Base-by-base conservation (phyloP, 176 grass and related monocot genomes). In the Lolium multiflorum region DNA sequence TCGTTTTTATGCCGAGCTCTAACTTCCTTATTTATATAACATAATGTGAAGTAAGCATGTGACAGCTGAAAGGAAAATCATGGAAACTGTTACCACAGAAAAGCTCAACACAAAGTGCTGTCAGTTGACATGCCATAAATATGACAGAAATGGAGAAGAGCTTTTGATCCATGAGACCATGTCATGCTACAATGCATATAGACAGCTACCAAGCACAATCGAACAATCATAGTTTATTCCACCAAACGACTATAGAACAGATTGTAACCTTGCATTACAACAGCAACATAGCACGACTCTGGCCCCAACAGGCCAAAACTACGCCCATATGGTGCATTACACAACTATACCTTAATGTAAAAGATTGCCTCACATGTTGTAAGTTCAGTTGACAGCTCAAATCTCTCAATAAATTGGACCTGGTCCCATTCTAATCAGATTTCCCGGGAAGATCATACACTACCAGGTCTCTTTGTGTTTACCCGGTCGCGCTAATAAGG, bases 401-500 rank as follows among this genome's bases (percentile, higher is more conserved):
- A 38, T 87, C 22, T 58, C 37, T 3, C 12, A 84, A 66, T 20
- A 65, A 75, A 73, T 37, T 37, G 16, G 74, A 57, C 74, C 56
- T 56, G 16, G 43, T 49, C 7, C 3, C 47, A 16, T 16, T 74
- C 44, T 67, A 90, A 22, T 7, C 25, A 20, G 66, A 50, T 69
- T 80, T 68, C 74, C 74, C 59, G 15, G 75, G 66, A 25, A 58
- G 82, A 91, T 58, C 15, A 4, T 24, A 25, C 17, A 25, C 2
- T 3, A 55, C 11, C 31, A 65, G 35, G 74, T 39, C 26, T 48
- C 25, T 50, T 20, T n/a, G 51, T 31, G 52, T 69, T 86, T 82
- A 92, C 43, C 64, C 89, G 6, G 69, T 87, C n/a, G 81, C 86
- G 0, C 91, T 98, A 62, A 94, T 83, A 48, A 98, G 92, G 43